These are phyloP conservation scores for Lenzites betulinus DNA, from an alignment of 768 basidiomycete species.

Conservation along the genomic window DNA sequence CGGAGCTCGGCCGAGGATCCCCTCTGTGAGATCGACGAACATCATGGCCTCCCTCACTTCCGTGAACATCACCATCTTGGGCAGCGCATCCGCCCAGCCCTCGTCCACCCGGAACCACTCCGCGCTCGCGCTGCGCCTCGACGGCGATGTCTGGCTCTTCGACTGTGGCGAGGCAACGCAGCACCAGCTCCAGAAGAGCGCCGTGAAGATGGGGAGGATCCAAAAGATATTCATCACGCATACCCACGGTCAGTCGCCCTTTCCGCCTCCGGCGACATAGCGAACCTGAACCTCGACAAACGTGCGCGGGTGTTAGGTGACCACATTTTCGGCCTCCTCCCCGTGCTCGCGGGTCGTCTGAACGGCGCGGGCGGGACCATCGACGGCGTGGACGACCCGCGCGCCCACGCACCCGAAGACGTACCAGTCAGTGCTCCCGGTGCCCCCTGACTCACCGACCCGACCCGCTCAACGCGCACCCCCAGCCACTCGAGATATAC, in stretches of 20 bases:
- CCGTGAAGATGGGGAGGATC: constrained; percentile 77
- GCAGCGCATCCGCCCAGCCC: constrained; percentile 81
- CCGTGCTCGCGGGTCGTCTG: constrained; percentile 65
- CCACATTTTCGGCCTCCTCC: constrained; percentile 77
- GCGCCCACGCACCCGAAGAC: constrained; percentile 30
- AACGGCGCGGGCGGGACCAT: constrained; percentile 74
- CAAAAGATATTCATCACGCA: constrained; percentile 88
- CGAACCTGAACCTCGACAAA: background rate
- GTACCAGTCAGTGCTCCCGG: constrained; percentile 8
- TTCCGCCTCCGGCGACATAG: background rate
- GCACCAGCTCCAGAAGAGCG: constrained; percentile 70
- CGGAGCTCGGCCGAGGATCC: too few species aligned
- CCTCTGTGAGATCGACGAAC: too few species aligned
- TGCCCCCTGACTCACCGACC: background rate
- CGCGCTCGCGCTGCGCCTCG: constrained; percentile 64
- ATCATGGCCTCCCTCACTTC: constrained; percentile 22
- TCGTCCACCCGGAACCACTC: constrained; percentile 81
- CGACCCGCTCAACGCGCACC: constrained; percentile 1
- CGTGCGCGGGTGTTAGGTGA: constrained; percentile 51
- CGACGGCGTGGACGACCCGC: constrained; percentile 61
- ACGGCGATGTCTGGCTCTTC: constrained; percentile 78
- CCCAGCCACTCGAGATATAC: constrained; percentile 77
- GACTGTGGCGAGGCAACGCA: constrained; percentile 88
- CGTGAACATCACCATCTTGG: constrained; percentile 71
- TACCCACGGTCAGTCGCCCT: constrained; percentile 64